Evolutionary conservation across 495 filamentous ascomycete genomes (phyloP), one percentile per base, ranked within the genome.

Genomic region (Aspergillus heteromorphus): DNA sequence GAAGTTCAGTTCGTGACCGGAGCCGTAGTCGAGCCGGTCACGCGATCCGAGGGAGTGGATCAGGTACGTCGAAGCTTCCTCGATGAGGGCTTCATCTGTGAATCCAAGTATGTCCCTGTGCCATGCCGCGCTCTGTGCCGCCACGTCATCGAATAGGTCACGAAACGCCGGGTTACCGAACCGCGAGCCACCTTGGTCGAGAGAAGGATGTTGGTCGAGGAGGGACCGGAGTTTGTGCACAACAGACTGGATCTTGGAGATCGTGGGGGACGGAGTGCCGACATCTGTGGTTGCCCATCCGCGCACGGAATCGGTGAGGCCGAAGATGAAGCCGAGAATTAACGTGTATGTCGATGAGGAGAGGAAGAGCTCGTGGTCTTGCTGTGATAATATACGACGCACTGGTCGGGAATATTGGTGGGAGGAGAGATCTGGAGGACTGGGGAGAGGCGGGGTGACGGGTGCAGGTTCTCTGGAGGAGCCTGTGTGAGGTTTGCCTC

Each of bases 1-100:
- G 69, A 97, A 96, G 69, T 98, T 96, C 45, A 98, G 79, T 71
- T 98, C 93, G 67, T 98, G 93, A 7, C 93, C 93, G 0, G 89
- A 95, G 58, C 93, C 93, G 70, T 98, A 98, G 73, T 98, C 93
- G 57, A 98, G 89, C n/a, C 93, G 82, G 25, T 83, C 80, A 45
- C 84, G 78, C 65, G 93, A 95, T 43, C 93, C 93, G 45, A 96
- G 87, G 1, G 86, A 86, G 62, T 95, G 81, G 54, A 81, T 71
- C 45, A 99, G 77, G 64, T 99, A 99, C 38, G 84, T 80, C 7
- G 85, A 85, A 6, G 84, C 75, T 66, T 98, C 93, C 1, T 74
- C 66, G 25, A 86, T 77, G 4, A 87, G 85, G 3, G 72, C 76
- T 19, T 66, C 48, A 45, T 79, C 72, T n/a, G 72, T 51, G 20